Percentiles rank a stretch among this genome's conserved stretches.
These are phyloP conservation scores for Artemisia argyi DNA, from an alignment of 129 eudicot species.

Conservation along the genomic window DNA sequence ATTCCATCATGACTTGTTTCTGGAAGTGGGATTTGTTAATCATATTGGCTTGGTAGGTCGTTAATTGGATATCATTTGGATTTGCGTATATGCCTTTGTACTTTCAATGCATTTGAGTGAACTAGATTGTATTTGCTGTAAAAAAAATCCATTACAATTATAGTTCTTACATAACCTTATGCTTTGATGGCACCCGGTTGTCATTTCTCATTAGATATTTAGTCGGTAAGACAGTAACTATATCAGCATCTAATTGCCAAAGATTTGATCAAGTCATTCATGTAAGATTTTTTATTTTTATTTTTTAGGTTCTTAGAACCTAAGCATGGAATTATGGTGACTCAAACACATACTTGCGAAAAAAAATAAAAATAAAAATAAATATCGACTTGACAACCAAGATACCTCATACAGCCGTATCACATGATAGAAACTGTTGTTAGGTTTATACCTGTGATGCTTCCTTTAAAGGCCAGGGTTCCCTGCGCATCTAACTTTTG, in stretches of 20 bases:
- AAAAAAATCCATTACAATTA: conserved; percentile 14
- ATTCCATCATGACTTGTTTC: conserved; percentile 1
- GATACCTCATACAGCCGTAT: too few relatives aligned
- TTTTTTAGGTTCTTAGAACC: conserved; percentile 14
- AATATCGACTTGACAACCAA: too few relatives aligned
- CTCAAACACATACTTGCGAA: conserved; percentile 3
- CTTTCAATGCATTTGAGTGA: background rate
- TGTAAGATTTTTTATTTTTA: background rate
- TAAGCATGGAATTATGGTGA: background rate
- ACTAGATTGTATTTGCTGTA: conserved; percentile 5
- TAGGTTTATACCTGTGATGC: too few relatives aligned
- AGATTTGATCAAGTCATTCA: conserved; percentile 9
- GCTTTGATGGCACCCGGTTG: conserved; percentile 9
- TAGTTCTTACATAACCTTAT: background rate
- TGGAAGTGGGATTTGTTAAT: background rate
- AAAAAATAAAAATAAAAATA: too few relatives aligned
- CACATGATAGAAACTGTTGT: too few relatives aligned
- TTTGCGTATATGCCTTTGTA: conserved; percentile 23
- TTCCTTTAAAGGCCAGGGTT: too few relatives aligned
- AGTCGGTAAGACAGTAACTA: conserved; percentile 2
- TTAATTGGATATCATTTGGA: conserved; percentile 11
- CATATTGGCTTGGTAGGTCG: conserved; percentile 13
- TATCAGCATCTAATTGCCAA: background rate
- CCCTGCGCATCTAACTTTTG: too few relatives aligned
- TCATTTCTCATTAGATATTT: background rate